These are phyloP conservation scores for Blastobotrys mokoenaii DNA, from an alignment of 805 yeast species.

Conservation along the genomic window DNA sequence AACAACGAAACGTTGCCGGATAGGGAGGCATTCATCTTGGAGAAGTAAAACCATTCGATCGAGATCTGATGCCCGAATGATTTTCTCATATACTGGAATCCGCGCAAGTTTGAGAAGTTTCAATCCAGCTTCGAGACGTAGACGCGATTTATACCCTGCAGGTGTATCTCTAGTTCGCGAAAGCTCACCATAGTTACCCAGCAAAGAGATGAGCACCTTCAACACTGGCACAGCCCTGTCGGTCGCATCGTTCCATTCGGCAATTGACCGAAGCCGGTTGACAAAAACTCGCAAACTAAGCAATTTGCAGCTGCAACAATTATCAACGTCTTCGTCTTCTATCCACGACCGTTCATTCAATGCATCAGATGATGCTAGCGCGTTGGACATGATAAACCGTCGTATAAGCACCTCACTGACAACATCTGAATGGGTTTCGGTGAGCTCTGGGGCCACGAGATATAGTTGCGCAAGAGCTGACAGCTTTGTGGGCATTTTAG, in stretches of 20 bases:
- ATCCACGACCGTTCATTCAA: constrained; percentile 33
- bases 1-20: constrained; percentile 44
- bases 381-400: constrained; percentile 48
- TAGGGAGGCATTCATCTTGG: constrained; percentile 56
- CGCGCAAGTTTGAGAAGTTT: constrained; percentile 57
- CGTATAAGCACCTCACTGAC: constrained; percentile 54
- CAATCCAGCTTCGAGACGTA: constrained; percentile 63
- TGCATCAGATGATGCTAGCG: constrained; percentile 45
- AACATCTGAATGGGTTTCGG: constrained; percentile 48
- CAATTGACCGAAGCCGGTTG: constrained; percentile 42
- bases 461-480: constrained; percentile 54
- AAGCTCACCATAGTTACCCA: constrained; percentile 74
- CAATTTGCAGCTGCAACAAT: constrained; percentile 40
- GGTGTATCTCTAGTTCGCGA: constrained; percentile 52
- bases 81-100: constrained; percentile 39
- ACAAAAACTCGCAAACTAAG: constrained; percentile 48
- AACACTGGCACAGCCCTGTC: constrained; percentile 54
- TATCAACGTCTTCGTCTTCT: constrained; percentile 35
- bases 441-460: constrained; percentile 36
- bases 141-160: constrained; percentile 43
- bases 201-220: constrained; percentile 55
- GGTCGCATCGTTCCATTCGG: constrained; percentile 31
- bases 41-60: constrained; percentile 47
- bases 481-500: constrained; percentile 44
- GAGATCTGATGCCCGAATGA: constrained; percentile 46